Percentiles rank a stretch among this genome's conserved stretches.
phyloP scores from a whole-genome alignment of 1,284 basidiomycete genomes.

The Earliella scabrosa region DNA sequence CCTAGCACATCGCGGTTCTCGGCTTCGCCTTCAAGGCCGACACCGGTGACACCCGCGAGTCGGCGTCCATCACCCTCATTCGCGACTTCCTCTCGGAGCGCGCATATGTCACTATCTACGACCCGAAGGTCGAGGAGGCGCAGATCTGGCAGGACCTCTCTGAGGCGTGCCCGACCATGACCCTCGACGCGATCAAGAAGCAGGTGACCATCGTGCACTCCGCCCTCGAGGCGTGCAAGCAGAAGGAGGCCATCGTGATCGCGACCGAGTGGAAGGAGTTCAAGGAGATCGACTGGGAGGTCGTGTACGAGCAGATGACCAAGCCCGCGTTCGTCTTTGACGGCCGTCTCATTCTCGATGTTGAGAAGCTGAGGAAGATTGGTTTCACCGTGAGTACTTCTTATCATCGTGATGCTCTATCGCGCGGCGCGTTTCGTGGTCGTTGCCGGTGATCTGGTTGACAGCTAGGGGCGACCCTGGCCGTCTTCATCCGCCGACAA shows the following conservation, averaged over 20 bases:
- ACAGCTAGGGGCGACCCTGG: slow-evolving; percentile 34
- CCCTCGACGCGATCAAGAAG: slow-evolving; percentile 81
- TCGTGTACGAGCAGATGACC: slow-evolving; percentile 87
- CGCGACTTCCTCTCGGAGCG: slow-evolving; percentile 92
- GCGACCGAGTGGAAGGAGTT: slow-evolving; percentile 98
- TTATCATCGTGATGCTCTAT: slow-evolving; percentile 52
- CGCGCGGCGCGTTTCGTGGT: too few species aligned
- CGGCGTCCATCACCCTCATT: slow-evolving; percentile 94
- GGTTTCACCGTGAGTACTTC: slow-evolving; percentile 84
- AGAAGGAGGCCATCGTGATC: slow-evolving; percentile 92
- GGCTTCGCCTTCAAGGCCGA: slow-evolving; percentile 98
- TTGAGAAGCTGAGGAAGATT: slow-evolving; percentile 78
- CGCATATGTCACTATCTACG: slow-evolving; percentile 88
- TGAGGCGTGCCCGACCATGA: slow-evolving; percentile 63
- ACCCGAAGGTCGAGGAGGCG: slow-evolving; percentile 80
- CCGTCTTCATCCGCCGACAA: not conserved
- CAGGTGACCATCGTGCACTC: slow-evolving; percentile 80
- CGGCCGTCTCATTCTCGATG: slow-evolving; percentile 86
- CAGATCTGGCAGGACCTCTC: slow-evolving; percentile 81
- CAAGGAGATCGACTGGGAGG: slow-evolving; percentile 87
- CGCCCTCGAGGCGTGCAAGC: slow-evolving; percentile 87
- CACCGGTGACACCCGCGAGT: slow-evolving; percentile 97
- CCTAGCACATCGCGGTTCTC: slow-evolving; percentile 91
- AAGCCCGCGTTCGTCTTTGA: slow-evolving; percentile 98
- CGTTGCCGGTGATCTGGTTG: too few species aligned